Evolutionary conservation across 495 filamentous ascomycete genomes (phyloP).

Genomic region (Apodospora peruviana): DNA sequence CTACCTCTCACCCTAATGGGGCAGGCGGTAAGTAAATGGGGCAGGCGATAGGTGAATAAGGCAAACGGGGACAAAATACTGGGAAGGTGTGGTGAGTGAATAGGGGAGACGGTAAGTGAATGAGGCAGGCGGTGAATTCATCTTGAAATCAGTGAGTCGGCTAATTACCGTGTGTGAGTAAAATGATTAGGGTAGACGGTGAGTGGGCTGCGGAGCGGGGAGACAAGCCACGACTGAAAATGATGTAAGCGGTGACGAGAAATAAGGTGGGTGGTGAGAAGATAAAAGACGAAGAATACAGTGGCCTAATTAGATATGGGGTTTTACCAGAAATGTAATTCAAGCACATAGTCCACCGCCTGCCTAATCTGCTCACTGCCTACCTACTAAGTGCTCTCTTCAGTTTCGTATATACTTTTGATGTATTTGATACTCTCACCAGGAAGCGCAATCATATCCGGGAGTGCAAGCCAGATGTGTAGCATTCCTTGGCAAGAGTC

Average conservation of each 20-base stretch:
- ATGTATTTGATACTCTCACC: too few species aligned
- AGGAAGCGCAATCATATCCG: too few species aligned
- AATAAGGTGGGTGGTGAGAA: not conserved
- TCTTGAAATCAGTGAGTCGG: not conserved
- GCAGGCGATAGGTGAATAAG: not conserved
- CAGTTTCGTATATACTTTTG: not conserved
- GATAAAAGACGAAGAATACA: not conserved
- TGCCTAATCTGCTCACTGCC: not conserved
- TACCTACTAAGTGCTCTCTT: not conserved
- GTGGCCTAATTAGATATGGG: not conserved
- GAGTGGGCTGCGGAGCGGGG: not conserved
- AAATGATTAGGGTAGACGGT: not conserved
- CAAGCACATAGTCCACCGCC: not conserved
- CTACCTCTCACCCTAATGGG: too few species aligned
- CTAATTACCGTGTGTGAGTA: not conserved
- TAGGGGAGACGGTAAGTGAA: not conserved
- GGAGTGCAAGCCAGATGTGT: too few species aligned
- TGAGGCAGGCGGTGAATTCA: not conserved
- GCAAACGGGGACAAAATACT: not conserved
- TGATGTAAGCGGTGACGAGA: not conserved
- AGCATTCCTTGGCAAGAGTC: too few species aligned
- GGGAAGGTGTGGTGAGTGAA: too few species aligned
- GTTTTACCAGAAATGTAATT: not conserved
- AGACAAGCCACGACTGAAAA: not conserved
- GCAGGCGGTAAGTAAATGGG: not conserved